phyloP scores from a whole-genome alignment of 805 yeast genomes.

The Candida orba region DNA sequence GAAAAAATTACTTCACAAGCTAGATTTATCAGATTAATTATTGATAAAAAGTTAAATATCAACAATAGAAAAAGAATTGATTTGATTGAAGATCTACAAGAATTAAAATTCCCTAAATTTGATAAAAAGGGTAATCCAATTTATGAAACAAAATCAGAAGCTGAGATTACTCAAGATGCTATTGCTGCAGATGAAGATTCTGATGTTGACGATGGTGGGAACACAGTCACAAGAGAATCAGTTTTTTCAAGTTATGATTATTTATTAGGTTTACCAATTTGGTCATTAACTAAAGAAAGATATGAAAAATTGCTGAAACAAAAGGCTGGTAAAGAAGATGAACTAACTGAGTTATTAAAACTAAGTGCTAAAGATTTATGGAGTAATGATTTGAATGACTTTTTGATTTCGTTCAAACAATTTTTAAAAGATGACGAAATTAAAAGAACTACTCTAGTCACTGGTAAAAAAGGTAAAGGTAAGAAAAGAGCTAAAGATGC shows the following conservation, averaged over 20 bases:
- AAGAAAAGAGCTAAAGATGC: slow-evolving; percentile 25
- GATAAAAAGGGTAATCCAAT: slow-evolving; percentile 63
- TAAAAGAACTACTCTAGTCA: slow-evolving; percentile 44
- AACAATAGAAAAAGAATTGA: slow-evolving; percentile 66
- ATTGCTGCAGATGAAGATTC: slow-evolving; percentile 32
- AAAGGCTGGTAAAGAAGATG: slow-evolving; percentile 63
- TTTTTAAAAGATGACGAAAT: slow-evolving; percentile 62
- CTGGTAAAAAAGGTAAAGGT: slow-evolving; percentile 37
- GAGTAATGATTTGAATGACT: slow-evolving; percentile 75
- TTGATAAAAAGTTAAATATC: slow-evolving; percentile 62
- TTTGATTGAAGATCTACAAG: slow-evolving; percentile 56
- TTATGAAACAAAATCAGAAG: slow-evolving; percentile 26
- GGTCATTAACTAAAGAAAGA: slow-evolving; percentile 88
- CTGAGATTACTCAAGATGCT: slow-evolving; percentile 29
- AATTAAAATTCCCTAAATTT: slow-evolving; percentile 66
- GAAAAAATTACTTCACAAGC: slow-evolving; percentile 78
- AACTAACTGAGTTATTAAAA: slow-evolving; percentile 56
- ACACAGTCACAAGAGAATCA: slow-evolving; percentile 39
- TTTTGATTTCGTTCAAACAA: slow-evolving; percentile 55
- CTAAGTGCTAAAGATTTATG: slow-evolving; percentile 65
- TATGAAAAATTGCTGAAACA: slow-evolving; percentile 75
- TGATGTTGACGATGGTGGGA: slow-evolving; percentile 32
- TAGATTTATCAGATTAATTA: slow-evolving; percentile 82
- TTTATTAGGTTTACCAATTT: slow-evolving; percentile 82
- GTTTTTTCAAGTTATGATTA: slow-evolving; percentile 72